Evolutionary conservation across 1,284 basidiomycete species (phyloP).

Genomic region (Ustilago cynodontis): DNA sequence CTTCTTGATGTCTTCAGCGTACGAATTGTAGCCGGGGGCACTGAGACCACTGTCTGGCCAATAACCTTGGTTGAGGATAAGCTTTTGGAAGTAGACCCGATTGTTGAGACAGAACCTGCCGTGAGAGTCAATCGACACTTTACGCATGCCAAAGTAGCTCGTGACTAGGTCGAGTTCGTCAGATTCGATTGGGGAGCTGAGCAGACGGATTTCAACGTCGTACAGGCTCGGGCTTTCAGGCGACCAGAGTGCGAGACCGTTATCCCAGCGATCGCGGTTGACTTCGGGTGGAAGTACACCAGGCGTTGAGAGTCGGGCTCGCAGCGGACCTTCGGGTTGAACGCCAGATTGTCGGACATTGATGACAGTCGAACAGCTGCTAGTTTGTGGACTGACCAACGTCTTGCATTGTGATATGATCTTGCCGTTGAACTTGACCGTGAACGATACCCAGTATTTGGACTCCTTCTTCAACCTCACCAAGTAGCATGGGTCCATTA

Average conservation of each 20-base stretch:
- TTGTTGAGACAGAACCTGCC: slow-evolving; percentile 58
- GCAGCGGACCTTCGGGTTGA: slow-evolving; percentile 22
- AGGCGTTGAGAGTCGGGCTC: slow-evolving; percentile 15
- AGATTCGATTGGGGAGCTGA: not conserved
- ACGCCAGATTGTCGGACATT: slow-evolving; percentile 26
- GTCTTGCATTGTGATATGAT: slow-evolving; percentile 7
- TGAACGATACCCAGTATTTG: slow-evolving; percentile 9
- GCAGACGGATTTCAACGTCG: slow-evolving; percentile 28
- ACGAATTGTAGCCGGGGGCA: slow-evolving; percentile 26
- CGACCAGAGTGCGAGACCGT: slow-evolving; percentile 51
- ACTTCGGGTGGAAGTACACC: slow-evolving; percentile 34
- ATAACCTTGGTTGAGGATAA: slow-evolving; percentile 57
- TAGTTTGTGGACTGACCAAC: slow-evolving; percentile 21
- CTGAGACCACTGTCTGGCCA: slow-evolving; percentile 46
- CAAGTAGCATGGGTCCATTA: not conserved
- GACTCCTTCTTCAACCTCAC: not conserved
- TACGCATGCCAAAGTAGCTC: slow-evolving; percentile 59
- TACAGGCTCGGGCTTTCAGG: slow-evolving; percentile 53
- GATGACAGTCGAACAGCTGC: slow-evolving; percentile 22
- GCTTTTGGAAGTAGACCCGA: slow-evolving; percentile 48
- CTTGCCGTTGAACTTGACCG: slow-evolving; percentile 12
- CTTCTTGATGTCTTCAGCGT: slow-evolving; percentile 34
- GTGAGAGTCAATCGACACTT: slow-evolving; percentile 45
- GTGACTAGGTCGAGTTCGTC: slow-evolving; percentile 19
- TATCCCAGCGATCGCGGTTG: slow-evolving; percentile 48